Base-by-base conservation (phyloP, 805 yeast genomes). In the Metschnikowia corniflorae region DNA sequence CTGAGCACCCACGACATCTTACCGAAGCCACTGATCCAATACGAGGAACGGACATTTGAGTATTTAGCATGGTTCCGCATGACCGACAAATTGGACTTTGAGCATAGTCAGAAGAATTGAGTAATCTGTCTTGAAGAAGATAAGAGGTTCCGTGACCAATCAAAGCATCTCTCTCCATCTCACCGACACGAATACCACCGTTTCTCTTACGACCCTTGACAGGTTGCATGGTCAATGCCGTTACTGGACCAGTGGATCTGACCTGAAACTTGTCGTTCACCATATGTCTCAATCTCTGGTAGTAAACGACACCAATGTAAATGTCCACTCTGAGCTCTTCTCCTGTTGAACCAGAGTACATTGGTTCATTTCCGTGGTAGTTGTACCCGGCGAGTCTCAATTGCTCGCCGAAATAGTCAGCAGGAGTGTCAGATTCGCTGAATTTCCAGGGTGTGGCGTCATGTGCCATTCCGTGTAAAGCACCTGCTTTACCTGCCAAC, bases 131-230 rank as follows among this genome's bases (percentile, higher is more conserved):
- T 64, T 91, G 97, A 50, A 93, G 70, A 53, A 93, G 68, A 78
- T 77, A 93, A 1, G 98, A 88, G 6, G 98, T 84, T 65, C 98
- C 98, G 58, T 93, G 98, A 42, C 97, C 98, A 62, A 93, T 88
- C 54, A 93, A 72, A 2, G 98, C 98, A 75, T 93, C 98, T 70
- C 98, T 85, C 69, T 93, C 98, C 98, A 93, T 93, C 65, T 93
- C 98, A 63, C 98, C 98, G 26, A 93, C 95, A 75, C 98, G 94
- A 52, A 93, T 93, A 83, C 98, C 98, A 68, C 98, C 98, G 49
- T 84, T 80, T 70, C 97, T 80, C 81, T 93, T 93, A 71, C 98
- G 83, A 56, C 98, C 98, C 70, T 93, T 93, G 39, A 93, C 98
- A 26, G 98, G 98, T 74, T 93, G 98, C 97, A 91, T 88, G 13